Evolutionary conservation across 148 eudicot species (phyloP), one percentile per base, ranked within the genome.

Genomic region (Oxyria digyna): DNA sequence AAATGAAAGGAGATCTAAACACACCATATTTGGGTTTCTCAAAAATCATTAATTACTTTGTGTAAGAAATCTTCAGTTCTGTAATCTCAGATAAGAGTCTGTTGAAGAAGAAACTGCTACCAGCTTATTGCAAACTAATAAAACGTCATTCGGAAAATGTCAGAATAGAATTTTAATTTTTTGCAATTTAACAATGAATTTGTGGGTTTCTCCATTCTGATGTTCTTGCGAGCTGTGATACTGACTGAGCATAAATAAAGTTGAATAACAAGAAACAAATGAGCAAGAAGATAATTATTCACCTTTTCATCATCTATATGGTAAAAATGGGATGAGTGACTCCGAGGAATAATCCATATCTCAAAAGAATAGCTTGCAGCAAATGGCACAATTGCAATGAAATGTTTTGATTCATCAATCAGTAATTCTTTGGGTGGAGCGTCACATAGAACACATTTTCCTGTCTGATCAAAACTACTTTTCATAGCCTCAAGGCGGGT

Each of bases 311-410:
- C 48, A 71, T 91, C 87, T 55, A 95, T 71, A 65, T 91, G 83
- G 21, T 88, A 91, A 72, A 91, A 95, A 83, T 95, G 96, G 57
- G 89, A 73, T 59, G 87, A 81, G 77, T 95, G 99, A 66, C 62
- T 48, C 33, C 80, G 80, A 6, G 99, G 97, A 75, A 91, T 71
- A 42, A 91, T 95, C 99, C 99, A 95, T 67, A 85, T 81, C 85
- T 95, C 99, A 68, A 95, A 94, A 80, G 97, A 87, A 77, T 78
- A 91, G 55, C 80, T 77, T 9, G 99, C 90, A 33, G 99, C 99
- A 80, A 73, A 95, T 26, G 99, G 99, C 55, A 82, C 89, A 48
- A 87, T 64, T 21, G 99, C 79, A 79, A 88, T 64, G 72, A 91
- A 95, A 77, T 91, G 87, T 37, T 32, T 52, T 40, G 99, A 87